Evolutionary conservation across 1,139 yeast genomes (phyloP).

Genomic region (Sugiyamaella pinicola): DNA sequence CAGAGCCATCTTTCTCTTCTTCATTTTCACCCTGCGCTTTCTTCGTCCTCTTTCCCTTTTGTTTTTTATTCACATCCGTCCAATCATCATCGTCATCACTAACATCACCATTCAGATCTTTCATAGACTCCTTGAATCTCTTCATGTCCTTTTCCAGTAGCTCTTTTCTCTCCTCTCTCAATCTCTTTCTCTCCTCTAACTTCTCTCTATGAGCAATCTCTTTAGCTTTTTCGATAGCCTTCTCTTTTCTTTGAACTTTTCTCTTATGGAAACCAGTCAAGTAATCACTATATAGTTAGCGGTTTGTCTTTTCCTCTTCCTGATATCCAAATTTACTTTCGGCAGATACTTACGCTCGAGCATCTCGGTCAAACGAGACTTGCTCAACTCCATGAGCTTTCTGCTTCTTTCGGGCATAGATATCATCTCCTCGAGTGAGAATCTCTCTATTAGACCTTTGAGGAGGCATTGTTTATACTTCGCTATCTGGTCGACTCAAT

Average conservation of each 20-base stretch:
- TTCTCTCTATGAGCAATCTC: conserved; percentile 75
- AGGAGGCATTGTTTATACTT: conserved; percentile 20
- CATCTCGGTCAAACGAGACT: conserved; percentile 75
- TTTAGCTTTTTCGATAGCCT: conserved; percentile 71
- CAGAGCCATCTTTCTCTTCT: conserved; percentile 22
- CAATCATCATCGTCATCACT: conserved; percentile 30
- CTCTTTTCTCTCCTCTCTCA: conserved; percentile 69
- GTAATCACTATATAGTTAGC: conserved; percentile 53
- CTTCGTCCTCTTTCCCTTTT: conserved; percentile 7
- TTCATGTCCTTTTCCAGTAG: conserved; percentile 65
- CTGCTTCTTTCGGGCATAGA: conserved; percentile 66
- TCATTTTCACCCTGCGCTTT: conserved; percentile 19
- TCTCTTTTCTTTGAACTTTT: conserved; percentile 82
- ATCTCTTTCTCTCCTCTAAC: conserved; percentile 72
- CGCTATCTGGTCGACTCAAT: too few relatives aligned
- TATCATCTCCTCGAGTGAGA: conserved; percentile 78
- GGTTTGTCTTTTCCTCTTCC: too few relatives aligned
- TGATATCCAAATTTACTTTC: too few relatives aligned
- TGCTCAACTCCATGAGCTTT: conserved; percentile 73
- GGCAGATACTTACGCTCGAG: conserved; percentile 53
- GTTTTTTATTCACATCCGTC: conserved; percentile 26
- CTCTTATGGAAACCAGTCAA: conserved; percentile 96
- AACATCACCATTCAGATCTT: conserved; percentile 46
- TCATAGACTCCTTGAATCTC: conserved; percentile 58
- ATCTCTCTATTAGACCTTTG: conserved; percentile 65